Conservation (phyloP, 768 basidiomycete species). For the Boletus subparvulus region DNA sequence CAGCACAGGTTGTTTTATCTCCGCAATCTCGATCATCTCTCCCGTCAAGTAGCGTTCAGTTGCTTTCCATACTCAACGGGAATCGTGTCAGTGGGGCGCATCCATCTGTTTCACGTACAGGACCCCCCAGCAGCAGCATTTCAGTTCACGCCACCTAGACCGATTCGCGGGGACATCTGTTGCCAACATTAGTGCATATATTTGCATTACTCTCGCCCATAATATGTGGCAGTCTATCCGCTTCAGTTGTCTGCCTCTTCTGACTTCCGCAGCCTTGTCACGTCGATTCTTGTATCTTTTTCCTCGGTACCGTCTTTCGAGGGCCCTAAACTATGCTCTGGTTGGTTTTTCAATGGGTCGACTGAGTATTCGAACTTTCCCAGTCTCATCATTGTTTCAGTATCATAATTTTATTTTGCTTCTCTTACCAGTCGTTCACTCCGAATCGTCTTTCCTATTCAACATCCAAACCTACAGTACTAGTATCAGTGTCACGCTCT, state of each 20-base stretch:
- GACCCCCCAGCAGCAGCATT: conserved; percentile 8
- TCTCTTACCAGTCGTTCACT: conserved; percentile 20
- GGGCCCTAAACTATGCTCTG: conserved; percentile 19
- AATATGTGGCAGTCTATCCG: conserved; percentile 5
- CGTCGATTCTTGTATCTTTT: conserved; percentile 20
- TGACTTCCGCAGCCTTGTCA: not conserved
- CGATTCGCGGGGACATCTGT: conserved; percentile 1
- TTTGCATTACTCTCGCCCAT: conserved; percentile 17
- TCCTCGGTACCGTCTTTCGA: conserved; percentile 13
- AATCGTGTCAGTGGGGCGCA: conserved; percentile 15
- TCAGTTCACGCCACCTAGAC: conserved; percentile 28
- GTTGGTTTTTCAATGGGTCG: conserved; percentile 22
- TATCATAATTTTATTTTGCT: conserved; percentile 32
- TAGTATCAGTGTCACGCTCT: conserved; percentile 32
- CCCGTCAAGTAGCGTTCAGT: conserved; percentile 27
- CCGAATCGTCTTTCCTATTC: conserved; percentile 11
- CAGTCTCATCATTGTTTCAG: conserved; percentile 25
- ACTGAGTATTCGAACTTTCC: conserved; percentile 27
- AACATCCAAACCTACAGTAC: conserved; percentile 28
- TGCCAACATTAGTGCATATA: conserved; percentile 15
- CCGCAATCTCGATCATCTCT: conserved; percentile 18
- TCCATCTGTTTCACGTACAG: conserved; percentile 8
- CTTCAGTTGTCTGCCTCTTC: not conserved
- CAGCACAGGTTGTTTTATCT: conserved; percentile 11
- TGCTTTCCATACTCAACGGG: conserved; percentile 38